These are phyloP conservation scores for Syzygium aromaticum DNA, from an alignment of 345 rosid species.

Conservation along the genomic window DNA sequence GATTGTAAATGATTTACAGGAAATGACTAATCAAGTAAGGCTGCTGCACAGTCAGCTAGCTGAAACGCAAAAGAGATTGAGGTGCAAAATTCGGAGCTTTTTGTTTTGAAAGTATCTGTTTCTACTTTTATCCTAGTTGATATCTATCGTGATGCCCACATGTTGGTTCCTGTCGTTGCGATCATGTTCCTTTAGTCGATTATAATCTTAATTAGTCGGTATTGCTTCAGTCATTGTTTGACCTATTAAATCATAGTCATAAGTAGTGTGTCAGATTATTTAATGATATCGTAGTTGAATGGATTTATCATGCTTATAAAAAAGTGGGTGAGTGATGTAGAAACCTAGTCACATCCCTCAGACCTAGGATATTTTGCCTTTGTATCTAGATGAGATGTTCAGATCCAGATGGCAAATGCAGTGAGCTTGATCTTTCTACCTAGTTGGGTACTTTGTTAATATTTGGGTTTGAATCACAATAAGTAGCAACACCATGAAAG, in stretches of 20 bases:
- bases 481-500: not conserved
- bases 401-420: not conserved
- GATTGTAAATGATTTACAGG: conserved; percentile 34
- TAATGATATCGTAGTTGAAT: not conserved
- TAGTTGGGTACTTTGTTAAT: not conserved
- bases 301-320: not conserved
- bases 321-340: not conserved
- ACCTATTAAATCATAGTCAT: not conserved
- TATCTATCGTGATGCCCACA: not conserved
- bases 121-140: not conserved
- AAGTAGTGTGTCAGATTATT: not conserved
- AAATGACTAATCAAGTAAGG: conserved; percentile 52
- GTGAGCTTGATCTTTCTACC: not conserved
- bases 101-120: conserved; percentile 2
- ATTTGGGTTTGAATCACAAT: not conserved
- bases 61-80: conserved; percentile 64
- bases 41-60: conserved; percentile 47
- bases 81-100: conserved; percentile 36
- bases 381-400: not conserved
- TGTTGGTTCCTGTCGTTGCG: not conserved
- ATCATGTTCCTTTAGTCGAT: not conserved
- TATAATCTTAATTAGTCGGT: not conserved
- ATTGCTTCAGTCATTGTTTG: not conserved
- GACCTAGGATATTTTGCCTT: not conserved
- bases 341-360: not conserved